Conservation (phyloP, 2,329 filamentous ascomycete species). For the Colletotrichum eremochloae region DNA sequence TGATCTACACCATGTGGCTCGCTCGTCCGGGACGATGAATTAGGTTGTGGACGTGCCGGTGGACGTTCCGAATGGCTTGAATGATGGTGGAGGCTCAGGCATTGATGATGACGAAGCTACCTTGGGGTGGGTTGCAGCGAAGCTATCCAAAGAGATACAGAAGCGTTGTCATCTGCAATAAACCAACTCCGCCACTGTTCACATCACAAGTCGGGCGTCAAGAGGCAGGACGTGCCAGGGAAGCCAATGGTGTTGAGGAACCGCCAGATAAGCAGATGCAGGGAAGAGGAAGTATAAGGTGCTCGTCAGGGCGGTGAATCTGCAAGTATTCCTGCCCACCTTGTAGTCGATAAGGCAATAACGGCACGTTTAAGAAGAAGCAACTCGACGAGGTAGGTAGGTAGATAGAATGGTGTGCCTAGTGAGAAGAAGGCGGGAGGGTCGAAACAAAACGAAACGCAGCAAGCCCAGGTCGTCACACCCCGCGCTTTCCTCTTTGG, state of each 20-base stretch:
- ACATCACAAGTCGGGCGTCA: conserved; percentile 35
- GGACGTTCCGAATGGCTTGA: conserved; percentile 3
- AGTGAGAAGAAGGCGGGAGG: conserved; percentile 31
- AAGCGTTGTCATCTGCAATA: conserved; percentile 28
- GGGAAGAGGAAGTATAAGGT: conserved; percentile 13
- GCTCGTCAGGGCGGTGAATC: conserved; percentile 14
- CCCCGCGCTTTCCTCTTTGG: not conserved
- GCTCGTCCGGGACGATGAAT: not conserved
- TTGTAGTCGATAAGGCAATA: not conserved
- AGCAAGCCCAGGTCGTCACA: conserved; percentile 26
- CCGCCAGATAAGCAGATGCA: conserved; percentile 19
- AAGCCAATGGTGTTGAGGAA: conserved; percentile 17
- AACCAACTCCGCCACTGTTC: conserved; percentile 35
- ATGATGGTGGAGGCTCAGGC: conserved; percentile 2
- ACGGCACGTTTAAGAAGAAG: not conserved
- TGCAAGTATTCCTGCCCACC: conserved; percentile 7
- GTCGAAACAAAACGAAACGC: conserved; percentile 27
- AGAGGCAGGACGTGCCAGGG: not conserved
- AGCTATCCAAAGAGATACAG: not conserved
- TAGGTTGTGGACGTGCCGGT: conserved; percentile 8
- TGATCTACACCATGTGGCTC: not conserved
- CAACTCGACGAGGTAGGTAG: not conserved
- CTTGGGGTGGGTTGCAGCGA: conserved; percentile 15
- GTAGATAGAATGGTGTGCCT: not conserved
- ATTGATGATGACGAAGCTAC: conserved; percentile 9